phyloP scores from a whole-genome alignment of 2,329 filamentous ascomycete genomes.

The Orbilia javanica region DNA sequence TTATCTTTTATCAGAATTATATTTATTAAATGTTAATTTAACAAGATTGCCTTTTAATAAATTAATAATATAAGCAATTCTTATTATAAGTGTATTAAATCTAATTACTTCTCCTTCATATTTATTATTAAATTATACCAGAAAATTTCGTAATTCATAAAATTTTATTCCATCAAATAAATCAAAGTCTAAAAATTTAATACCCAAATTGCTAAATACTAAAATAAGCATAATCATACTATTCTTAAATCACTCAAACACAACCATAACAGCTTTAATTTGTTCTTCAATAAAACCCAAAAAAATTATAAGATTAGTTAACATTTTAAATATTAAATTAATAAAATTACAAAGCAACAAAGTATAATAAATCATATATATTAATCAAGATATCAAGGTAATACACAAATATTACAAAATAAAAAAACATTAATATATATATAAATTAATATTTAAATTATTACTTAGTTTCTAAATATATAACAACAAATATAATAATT shows the following conservation, averaged over 20 bases:
- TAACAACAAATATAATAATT: background rate
- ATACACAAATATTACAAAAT: slow-evolving; percentile 10
- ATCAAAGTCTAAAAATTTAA: background rate
- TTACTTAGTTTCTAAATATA: slow-evolving; percentile 2
- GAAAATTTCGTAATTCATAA: slow-evolving; percentile 1
- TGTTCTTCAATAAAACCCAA: background rate
- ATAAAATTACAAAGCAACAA: slow-evolving; percentile 8
- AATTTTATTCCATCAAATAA: background rate
- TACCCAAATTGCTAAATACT: background rate
- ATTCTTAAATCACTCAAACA: background rate
- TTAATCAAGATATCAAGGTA: background rate
- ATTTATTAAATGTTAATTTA: slow-evolving; percentile 4
- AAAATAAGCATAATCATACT: background rate
- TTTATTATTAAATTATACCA: slow-evolving; percentile 5
- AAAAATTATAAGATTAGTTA: background rate
- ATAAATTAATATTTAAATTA: slow-evolving; percentile 11
- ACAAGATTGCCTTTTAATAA: background rate
- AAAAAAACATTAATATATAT: slow-evolving; percentile 1
- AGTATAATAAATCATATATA: slow-evolving; percentile 9
- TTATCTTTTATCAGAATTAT: background rate
- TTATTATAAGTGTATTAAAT: background rate
- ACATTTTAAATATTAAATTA: slow-evolving; percentile 18
- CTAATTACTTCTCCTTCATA: slow-evolving; percentile 1
- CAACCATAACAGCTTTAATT: background rate
- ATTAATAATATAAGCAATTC: background rate